Evolutionary conservation across 192 early-diverging fungal genomes (phyloP), one percentile per base, ranked within the genome.

Genomic region (Radiomyces spectabilis): DNA sequence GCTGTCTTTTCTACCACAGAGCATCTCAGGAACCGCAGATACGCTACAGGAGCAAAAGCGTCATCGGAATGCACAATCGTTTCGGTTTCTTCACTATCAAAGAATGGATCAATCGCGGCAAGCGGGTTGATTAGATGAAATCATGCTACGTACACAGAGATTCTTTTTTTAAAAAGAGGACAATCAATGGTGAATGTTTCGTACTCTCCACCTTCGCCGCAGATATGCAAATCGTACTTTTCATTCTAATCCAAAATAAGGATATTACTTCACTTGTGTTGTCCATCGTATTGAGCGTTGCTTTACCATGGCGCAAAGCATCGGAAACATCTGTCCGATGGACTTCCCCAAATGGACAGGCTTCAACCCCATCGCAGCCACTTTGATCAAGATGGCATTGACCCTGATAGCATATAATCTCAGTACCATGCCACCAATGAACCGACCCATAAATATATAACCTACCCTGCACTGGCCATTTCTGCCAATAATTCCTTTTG

Each of bases 191-290:
- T 92, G 46, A 97, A 77, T 4, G 94, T 89, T 59, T 99, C 96
- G 60, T 87, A 99, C 71, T 99, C 96, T 24, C 96, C 96, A 49
- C 96, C 96, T 71, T 99, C 96, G 29, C 96, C 96, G 56, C 94
- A 96, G 4, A 92, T 76, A 66, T 99, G 87, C 25, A 89, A 51
- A 25, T 85, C 91, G 55, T 82, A 94, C 49, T 81, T 83, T 25
- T 85, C 66, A 57, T 87, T 73, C 82, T 83, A 61, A 16, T 31
- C 24, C 15, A 15, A 34, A 42, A 41, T 22, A 57, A 25, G 32
- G 27, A 5, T 16, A 38, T 0, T 24, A 22, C 8, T 27, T 26
- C 2, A 29, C n/a, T 40, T 1, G 22, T 5, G 35, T 26, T 32
- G 16, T 15, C 31, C 70, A 50, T 8, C 15, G 8, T 41, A 13